phyloP scores from a whole-genome alignment of 2,329 filamentous ascomycete genomes.

The Microcera coccophila region DNA sequence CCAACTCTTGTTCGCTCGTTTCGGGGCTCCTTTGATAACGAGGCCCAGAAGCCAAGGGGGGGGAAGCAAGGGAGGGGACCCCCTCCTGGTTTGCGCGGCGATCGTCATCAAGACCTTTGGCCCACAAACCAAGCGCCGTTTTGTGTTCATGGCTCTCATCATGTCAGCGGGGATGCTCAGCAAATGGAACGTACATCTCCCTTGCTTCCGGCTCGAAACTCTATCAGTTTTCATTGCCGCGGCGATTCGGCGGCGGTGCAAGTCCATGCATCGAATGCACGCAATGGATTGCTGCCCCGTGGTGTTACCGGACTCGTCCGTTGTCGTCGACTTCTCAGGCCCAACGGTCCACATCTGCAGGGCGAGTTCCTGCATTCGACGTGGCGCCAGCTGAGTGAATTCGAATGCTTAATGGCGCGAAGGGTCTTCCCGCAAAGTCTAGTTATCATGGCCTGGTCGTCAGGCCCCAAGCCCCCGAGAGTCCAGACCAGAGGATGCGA shows the following conservation, averaged over 20 bases:
- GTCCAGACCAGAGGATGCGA: background rate
- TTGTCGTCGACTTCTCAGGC: no score
- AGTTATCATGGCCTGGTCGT: background rate
- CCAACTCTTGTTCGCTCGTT: conserved; percentile 26
- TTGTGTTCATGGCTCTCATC: background rate
- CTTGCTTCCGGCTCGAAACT: no score
- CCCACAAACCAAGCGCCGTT: conserved; percentile 1
- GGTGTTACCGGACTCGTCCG: conserved; percentile 7
- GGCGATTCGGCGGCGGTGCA: no score
- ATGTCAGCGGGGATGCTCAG: no score
- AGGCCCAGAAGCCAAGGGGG: no score
- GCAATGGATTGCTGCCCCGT: conserved; percentile 14
- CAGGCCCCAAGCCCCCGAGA: background rate
- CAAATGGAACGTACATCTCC: no score
- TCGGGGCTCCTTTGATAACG: background rate
- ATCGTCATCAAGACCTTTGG: conserved; percentile 2
- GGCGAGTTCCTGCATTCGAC: conserved; percentile 28
- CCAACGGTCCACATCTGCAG: conserved; percentile 15
- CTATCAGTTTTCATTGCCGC: no score
- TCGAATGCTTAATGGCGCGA: conserved; percentile 1
- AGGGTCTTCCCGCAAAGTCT: background rate
- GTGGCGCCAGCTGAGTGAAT: conserved; percentile 27
- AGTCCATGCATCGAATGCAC: no score
- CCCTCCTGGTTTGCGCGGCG: background rate
- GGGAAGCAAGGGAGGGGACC: no score